Base-by-base conservation (phyloP, 2,329 filamentous ascomycete species). In the Rhynchosporium graminicola region DNA sequence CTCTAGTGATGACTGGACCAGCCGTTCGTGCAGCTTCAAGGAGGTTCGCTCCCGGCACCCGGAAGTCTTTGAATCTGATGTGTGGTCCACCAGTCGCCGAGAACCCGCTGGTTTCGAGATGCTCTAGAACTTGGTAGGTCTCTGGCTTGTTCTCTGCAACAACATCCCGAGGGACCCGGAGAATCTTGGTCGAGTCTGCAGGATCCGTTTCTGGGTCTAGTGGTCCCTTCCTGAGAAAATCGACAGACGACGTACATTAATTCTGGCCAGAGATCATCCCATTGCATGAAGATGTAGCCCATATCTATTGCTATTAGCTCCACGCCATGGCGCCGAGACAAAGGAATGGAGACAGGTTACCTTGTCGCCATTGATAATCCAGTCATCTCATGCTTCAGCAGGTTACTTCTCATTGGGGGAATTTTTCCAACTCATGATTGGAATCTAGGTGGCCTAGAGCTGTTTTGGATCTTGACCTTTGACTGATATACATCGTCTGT, bases 271-370 rank as follows among this genome's bases (percentile, higher is more conserved):
- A 74, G 74, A 46, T 77, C 76, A 62, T 84, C 82, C 82, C 81
- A 85, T 82, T 82, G 0, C 76, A 78, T 57, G 75, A 77, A 68
- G 83, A 85, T 1, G 81, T 83, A 10, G 82, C 80, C 82, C 82
- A 85, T 45, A 83, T 73, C 78, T 80, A 59, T 45, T 2, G 33
- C 40, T 20, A 8, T 45, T 20, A 52, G 33, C n/a, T 26, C 2
- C 20, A 20, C 1, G 20, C 20, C 20, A 20, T 48, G 3, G 20
- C 6, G 46, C 13, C 46, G 12, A 31, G 29, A 8, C 42, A 38
- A 28, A 55, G 15, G n/a, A 28, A 55, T 12, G n/a, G 26, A 13
- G 1, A 43, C 15, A 47, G 31, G 54, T 47, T 46, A 78, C 77
- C 77, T 85, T 83, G 66, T 84, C 82, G 3, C 82, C 82, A 67